Evolutionary conservation across 441 rosid genomes (phyloP).

Genomic region (Gossypium schwendimanii): DNA sequence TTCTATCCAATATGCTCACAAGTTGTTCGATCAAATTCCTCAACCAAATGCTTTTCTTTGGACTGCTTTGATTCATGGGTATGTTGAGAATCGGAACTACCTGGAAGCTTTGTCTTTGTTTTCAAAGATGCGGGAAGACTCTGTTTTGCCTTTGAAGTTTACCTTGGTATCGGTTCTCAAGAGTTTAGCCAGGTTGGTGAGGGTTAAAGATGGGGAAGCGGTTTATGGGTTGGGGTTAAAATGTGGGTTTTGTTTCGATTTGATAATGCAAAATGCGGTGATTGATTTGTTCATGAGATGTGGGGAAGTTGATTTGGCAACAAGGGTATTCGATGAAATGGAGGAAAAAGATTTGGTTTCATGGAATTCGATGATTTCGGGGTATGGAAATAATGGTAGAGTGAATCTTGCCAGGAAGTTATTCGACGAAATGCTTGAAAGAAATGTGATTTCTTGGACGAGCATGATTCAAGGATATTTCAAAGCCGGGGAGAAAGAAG

Average conservation of each 20-base stretch:
- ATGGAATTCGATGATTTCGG: conserved; percentile 47
- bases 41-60: conserved; percentile 31
- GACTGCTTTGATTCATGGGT: conserved; percentile 31
- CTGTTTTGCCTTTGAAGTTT: conserved; percentile 26
- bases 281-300: conserved; percentile 32
- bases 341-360: conserved; percentile 38
- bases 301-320: conserved; percentile 32
- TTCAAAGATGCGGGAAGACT: conserved; percentile 13
- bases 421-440: conserved; percentile 35
- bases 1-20: conserved; percentile 39
- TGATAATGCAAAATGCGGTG: conserved; percentile 27
- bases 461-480: conserved; percentile 38
- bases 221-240: conserved; percentile 25
- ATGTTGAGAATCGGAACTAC: conserved; percentile 12
- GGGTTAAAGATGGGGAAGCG: conserved; percentile 23
- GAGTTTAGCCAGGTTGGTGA: conserved; percentile 21
- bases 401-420: conserved; percentile 31
- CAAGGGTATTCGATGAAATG: conserved; percentile 34
- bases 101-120: conserved; percentile 20
- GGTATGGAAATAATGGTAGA: conserved; percentile 31
- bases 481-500: conserved; percentile 31
- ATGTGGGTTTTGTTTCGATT: conserved; percentile 25
- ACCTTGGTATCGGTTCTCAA: conserved; percentile 29
- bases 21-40: conserved; percentile 39
- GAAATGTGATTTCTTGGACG: conserved; percentile 43